Evolutionary conservation across 2,329 filamentous ascomycete genomes (phyloP), one percentile per base, ranked within the genome.

Genomic region (Fonsecaea nubica): DNA sequence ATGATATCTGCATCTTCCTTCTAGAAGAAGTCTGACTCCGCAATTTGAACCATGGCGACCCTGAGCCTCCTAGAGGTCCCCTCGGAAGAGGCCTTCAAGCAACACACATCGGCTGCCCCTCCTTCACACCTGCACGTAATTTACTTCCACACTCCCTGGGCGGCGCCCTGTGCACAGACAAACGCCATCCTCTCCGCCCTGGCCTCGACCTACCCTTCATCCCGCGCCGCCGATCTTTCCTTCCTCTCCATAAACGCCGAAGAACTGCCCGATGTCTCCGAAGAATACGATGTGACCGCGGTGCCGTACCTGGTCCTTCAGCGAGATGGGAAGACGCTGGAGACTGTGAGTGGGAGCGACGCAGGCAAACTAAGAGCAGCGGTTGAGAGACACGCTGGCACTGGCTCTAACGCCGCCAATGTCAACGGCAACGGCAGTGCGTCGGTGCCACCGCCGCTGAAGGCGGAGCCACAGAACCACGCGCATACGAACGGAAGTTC

Each of bases 61-160:
- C 87, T 97, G 71, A 88, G 86, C 66, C 87, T 97, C 75, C 87
- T 85, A 71, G 91, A 96, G 75, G 90, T 97, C 80, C 86, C 87
- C 73, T 88, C 86, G 73, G 87, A 92, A 74, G 81, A 85, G 72
- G 88, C 89, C 74, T 97, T 95, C 88, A 83, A 89, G 72, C 81
- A 87, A 71, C 85, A 90, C 76, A 82, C 92, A 69, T 83, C 84
- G 69, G 84, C 87, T 50, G 84, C 93, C 13, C 86, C 91, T 10
- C 76, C 89, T 1, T 86, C 89, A 15, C 87, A 91, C 15, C 87
- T 97, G 67, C 85, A 94, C 69, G 85, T 97, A 75, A 87, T 96
- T 76, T 97, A 93, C 78, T 99, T 99, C 84, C 91, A 98, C 79
- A 93, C 95, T 21, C 91, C 93, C 72, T 99, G 95, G 95, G 95